Base-by-base conservation (phyloP, 1,139 yeast species). In the Arxiozyma heterogenica region DNA sequence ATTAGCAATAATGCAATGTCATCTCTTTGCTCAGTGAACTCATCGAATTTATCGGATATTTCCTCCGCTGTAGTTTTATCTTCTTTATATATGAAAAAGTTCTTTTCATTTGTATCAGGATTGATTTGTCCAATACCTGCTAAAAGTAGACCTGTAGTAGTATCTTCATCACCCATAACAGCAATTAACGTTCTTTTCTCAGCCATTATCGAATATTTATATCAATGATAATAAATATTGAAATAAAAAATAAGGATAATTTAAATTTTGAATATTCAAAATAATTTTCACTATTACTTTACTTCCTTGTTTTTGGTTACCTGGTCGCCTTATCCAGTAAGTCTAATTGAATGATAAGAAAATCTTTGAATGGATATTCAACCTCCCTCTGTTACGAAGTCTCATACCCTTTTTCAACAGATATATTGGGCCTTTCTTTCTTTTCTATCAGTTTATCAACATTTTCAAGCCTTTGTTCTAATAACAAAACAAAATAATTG, bases 151-250 rank as follows among this genome's bases (percentile, higher is more conserved):
- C 99, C 99, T 1, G 98, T 94, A 57, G 93, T 91, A 22, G 98
- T 86, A 68, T 93, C 98, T 73, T 91, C 98, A 67, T 91, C 98
- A 27, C 97, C 98, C 67, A 91, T 89, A 52, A 91, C 94, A 15
- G 97, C 98, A 55, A 91, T 75, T 62, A 89, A 77, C 49, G 85
- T 79, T 65, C 98, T 83, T 66, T 87, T 84, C 58, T 81, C 73
- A 58, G 71, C 60, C 59, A 57, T 57, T 34, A 34, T 34, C 15
- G 39, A 34, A 34, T 34, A 6, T 12, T 34, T 34, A 12, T 34
- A 34, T 34, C 8, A 34, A 9, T 12, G n/a, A 15, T 15, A 3
- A 4, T 34, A 34, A 23, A 23, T 30, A 30, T 30, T 3, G 39
- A 34, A 6, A 3, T 34, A 2, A 34, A 34, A 6, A 15, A 12